These are phyloP conservation scores for Paraphaeosphaeria sporulosa DNA, from an alignment of 2,329 filamentous ascomycete genomes.

Conservation along the genomic window DNA sequence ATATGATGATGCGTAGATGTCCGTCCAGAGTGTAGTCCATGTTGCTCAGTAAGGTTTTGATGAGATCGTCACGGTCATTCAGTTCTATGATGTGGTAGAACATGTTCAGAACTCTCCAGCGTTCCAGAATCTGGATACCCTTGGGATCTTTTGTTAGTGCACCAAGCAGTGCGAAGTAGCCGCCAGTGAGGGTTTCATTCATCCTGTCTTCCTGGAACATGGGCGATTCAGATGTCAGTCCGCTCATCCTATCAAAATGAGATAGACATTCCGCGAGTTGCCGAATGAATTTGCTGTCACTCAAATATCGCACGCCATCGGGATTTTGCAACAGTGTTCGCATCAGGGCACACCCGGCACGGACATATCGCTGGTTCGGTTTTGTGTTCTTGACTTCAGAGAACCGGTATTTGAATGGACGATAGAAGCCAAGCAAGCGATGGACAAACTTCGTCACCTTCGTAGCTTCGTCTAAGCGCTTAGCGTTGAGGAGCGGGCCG, in stretches of 20 bases:
- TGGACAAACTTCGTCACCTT: slow-evolving; percentile 97
- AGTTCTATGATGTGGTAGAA: slow-evolving; percentile 98
- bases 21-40: slow-evolving; percentile 89
- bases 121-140: slow-evolving; percentile 87
- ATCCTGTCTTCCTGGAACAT: slow-evolving; percentile 89
- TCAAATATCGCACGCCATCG: slow-evolving; percentile 84
- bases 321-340: slow-evolving; percentile 83
- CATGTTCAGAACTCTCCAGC: slow-evolving; percentile 99
- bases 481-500: slow-evolving; percentile 88
- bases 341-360: slow-evolving; percentile 87
- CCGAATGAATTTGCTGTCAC: slow-evolving; percentile 89
- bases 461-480: slow-evolving; percentile 91
- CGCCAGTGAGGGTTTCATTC: slow-evolving; percentile 84
- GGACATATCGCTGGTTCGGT: slow-evolving; percentile 91
- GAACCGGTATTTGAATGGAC: slow-evolving; percentile 96
- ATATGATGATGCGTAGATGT: slow-evolving; percentile 89
- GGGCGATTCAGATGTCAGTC: slow-evolving; percentile 77
- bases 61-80: slow-evolving; percentile 87
- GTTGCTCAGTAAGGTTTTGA: slow-evolving; percentile 85
- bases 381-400: slow-evolving; percentile 89
- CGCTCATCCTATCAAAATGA: slow-evolving; percentile 86
- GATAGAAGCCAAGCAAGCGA: slow-evolving; percentile 90
- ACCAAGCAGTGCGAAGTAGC: slow-evolving; percentile 93
- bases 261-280: slow-evolving; percentile 96
- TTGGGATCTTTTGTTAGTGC: slow-evolving; percentile 82